Percentiles rank a stretch among this genome's conserved stretches.
These are phyloP conservation scores for Guyanaporus albipodus DNA, from an alignment of 768 basidiomycete genomes.

Conservation along the genomic window DNA sequence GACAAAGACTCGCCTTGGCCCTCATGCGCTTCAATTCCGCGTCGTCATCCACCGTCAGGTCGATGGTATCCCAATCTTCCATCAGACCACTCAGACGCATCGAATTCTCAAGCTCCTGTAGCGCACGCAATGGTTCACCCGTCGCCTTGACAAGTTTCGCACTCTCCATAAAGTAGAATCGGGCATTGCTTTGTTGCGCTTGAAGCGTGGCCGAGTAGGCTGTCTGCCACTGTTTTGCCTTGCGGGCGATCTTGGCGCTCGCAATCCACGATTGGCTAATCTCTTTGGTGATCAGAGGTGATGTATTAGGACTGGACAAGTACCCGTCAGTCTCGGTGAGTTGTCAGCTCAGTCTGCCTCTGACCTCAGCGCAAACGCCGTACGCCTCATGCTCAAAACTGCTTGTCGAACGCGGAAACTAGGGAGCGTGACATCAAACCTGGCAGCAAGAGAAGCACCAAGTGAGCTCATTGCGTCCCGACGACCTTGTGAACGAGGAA, in stretches of 20 bases:
- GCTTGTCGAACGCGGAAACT: conserved; percentile 88
- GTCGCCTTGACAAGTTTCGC: conserved; percentile 79
- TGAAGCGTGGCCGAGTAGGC: conserved; percentile 95
- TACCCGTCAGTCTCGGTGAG: conserved; percentile 9
- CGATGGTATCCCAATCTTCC: conserved; percentile 45
- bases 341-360: conserved; percentile 17
- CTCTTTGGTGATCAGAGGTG: conserved; percentile 45
- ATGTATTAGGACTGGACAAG: conserved; percentile 18
- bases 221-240: conserved; percentile 93
- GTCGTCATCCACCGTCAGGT: conserved; percentile 51
- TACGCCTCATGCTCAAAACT: conserved; percentile 83
- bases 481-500: conserved; percentile 36
- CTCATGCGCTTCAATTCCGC: conserved; percentile 50
- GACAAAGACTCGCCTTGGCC: conserved; percentile 57
- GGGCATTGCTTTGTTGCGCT: conserved; percentile 66
- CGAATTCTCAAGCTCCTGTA: conserved; percentile 80
- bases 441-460: conserved; percentile 45
- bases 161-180: conserved; percentile 84
- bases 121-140: conserved; percentile 78
- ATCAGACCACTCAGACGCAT: conserved; percentile 52
- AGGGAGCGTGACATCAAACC: conserved; percentile 77
- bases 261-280: conserved; percentile 86
- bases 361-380: conserved; percentile 74
- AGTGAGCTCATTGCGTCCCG: conserved; percentile 40
- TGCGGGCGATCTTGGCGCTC: conserved; percentile 94